Percentiles rank a stretch among this genome's conserved stretches.
These are phyloP conservation scores for Candida sp. DNA, from an alignment of 1,139 yeast species.

Conservation along the genomic window DNA sequence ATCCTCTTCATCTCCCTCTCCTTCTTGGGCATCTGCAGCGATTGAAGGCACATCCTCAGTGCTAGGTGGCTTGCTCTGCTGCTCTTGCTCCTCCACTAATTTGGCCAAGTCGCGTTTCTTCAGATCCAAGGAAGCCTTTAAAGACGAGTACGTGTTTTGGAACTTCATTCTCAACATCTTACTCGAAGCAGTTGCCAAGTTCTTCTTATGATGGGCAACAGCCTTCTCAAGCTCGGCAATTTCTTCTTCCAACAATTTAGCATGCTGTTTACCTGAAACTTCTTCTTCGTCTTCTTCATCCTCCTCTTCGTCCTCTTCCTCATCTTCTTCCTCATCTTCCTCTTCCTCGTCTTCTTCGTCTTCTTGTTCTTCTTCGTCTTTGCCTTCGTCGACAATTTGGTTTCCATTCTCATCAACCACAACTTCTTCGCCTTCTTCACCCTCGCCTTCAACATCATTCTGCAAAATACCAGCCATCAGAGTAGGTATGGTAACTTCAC, in stretches of 20 bases:
- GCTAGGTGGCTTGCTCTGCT: constrained; percentile 4
- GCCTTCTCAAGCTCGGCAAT: constrained; percentile 82
- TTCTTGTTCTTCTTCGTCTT: constrained; percentile 22
- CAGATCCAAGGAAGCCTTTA: constrained; percentile 82
- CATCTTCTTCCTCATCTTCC: constrained; percentile 33
- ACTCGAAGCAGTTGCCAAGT: constrained; percentile 79
- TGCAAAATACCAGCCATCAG: constrained; percentile 16
- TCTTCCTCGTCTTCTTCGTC: constrained; percentile 31
- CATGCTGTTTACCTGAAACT: constrained; percentile 59
- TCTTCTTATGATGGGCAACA: constrained; percentile 75
- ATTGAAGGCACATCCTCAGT: background rate
- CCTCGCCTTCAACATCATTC: constrained; percentile 16
- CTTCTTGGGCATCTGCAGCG: constrained; percentile 17
- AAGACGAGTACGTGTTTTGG: constrained; percentile 76
- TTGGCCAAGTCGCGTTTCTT: constrained; percentile 72
- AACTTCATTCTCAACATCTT: constrained; percentile 90
- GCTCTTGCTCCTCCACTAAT: constrained; percentile 31
- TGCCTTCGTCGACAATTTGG: constrained; percentile 15
- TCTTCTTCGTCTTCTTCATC: constrained; percentile 32
- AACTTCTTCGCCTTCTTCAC: constrained; percentile 16
- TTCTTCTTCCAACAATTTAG: constrained; percentile 83
- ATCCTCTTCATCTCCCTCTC: constrained; percentile 11
- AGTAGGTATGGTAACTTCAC: constrained; percentile 11
- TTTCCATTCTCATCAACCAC: constrained; percentile 23
- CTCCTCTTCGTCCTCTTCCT: constrained; percentile 29